Evolutionary conservation across 2,329 filamentous ascomycete species (phyloP).

Genomic region (Pestalotiopsis sp.): DNA sequence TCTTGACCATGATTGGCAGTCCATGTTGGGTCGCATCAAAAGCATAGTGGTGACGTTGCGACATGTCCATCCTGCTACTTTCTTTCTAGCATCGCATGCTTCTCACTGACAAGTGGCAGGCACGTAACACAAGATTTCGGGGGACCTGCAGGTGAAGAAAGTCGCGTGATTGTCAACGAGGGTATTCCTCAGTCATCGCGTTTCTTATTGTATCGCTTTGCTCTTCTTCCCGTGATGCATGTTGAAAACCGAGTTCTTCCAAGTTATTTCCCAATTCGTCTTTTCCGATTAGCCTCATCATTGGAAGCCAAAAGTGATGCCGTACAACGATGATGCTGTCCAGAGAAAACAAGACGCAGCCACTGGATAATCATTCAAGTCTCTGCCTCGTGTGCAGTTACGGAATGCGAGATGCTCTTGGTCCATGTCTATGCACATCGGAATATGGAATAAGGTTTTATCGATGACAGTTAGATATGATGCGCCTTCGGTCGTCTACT

Average conservation of each 20-base stretch:
- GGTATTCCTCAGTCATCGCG: neutral
- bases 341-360: neutral
- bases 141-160: neutral
- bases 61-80: neutral
- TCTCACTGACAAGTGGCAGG: neutral
- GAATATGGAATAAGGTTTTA: neutral
- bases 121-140: neutral
- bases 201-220: neutral
- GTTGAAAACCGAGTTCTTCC: neutral
- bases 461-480: neutral
- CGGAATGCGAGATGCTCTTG: too few species aligned
- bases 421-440: neutral
- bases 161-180: neutral
- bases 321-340: neutral
- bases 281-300: neutral
- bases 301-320: neutral
- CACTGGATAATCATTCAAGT: neutral
- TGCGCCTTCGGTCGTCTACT: neutral
- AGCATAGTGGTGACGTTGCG: neutral
- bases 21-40: neutral
- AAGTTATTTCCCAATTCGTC: neutral
- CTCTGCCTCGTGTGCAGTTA: neutral
- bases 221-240: neutral
- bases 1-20: neutral
- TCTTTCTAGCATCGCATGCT: neutral